A percentile compares a stretch with the other conserved stretches of the same genome.
Conservation (phyloP, 2,329 filamentous ascomycete genomes). For the Cladosporium sp. region DNA sequence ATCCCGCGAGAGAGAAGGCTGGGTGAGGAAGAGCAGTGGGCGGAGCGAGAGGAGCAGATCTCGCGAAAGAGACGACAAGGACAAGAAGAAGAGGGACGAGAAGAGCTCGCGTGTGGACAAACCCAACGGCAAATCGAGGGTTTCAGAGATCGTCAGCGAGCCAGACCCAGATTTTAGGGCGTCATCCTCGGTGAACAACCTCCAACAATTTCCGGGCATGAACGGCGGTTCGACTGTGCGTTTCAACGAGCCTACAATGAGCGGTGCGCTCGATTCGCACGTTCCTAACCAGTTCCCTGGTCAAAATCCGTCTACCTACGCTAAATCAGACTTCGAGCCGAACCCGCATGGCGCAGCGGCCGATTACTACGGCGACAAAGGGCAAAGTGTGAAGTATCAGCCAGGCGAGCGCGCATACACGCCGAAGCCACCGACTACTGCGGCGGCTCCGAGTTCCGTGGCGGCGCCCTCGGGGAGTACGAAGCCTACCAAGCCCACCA, state of each 20-base stretch:
- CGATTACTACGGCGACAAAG: slow-evolving; percentile 59
- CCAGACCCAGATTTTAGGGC: slow-evolving; percentile 17
- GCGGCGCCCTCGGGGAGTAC: slow-evolving; percentile 15
- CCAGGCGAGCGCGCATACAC: slow-evolving; percentile 52
- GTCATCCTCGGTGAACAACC: slow-evolving; percentile 25
- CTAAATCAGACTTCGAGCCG: slow-evolving; percentile 41
- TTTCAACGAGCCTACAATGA: slow-evolving; percentile 19
- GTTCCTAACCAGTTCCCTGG: slow-evolving; percentile 51
- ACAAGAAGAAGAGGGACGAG: slow-evolving; percentile 14
- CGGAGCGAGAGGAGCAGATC: slow-evolving; percentile 25
- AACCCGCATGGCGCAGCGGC: slow-evolving; percentile 46
- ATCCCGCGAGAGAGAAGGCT: slow-evolving; percentile 11
- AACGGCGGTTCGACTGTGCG: slow-evolving; percentile 14
- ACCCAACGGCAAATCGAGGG: slow-evolving; percentile 11
- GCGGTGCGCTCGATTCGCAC: slow-evolving; percentile 22
- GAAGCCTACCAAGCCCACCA: slow-evolving; percentile 31
- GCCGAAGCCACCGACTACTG: slow-evolving; percentile 22
- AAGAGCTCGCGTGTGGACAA: slow-evolving; percentile 16
- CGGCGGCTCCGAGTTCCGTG: slow-evolving; percentile 6
- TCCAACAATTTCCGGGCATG: slow-evolving; percentile 29
- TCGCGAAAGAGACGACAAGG: slow-evolving; percentile 17
- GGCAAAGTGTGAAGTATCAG: slow-evolving; percentile 53
- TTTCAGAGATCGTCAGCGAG: slow-evolving; percentile 13
- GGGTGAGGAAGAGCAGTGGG: slow-evolving; percentile 23
- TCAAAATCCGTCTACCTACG: slow-evolving; percentile 44